Percentiles rank a stretch among this genome's conserved stretches.
Conservation (phyloP, 345 rosid species). For the Salix arbutifolia region DNA sequence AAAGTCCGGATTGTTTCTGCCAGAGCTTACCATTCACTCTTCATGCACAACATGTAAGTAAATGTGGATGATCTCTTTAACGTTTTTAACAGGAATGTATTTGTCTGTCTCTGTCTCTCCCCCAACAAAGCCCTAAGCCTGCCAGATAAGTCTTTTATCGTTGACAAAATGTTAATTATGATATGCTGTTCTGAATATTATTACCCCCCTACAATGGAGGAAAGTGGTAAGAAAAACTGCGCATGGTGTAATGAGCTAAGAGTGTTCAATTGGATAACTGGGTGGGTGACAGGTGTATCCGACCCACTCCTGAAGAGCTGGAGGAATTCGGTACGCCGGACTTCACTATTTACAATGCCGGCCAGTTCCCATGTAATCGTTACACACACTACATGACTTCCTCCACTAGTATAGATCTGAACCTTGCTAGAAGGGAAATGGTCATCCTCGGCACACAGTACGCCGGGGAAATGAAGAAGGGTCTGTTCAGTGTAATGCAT, state of each 20-base stretch:
- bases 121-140: constrained; percentile 12
- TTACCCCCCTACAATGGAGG: constrained; percentile 20
- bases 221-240: constrained; percentile 22
- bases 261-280: constrained; percentile 49
- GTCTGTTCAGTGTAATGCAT: constrained; percentile 97
- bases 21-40: constrained; percentile 94
- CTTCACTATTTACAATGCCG: constrained; percentile 98
- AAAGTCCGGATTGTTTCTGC: constrained; percentile 98
- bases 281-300: constrained; percentile 97
- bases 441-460: constrained; percentile 97
- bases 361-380: constrained; percentile 98
- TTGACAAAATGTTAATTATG: constrained; percentile 26
- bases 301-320: constrained; percentile 95
- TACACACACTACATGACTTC: constrained; percentile 99
- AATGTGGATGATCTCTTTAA: background rate
- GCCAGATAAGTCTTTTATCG: constrained; percentile 35
- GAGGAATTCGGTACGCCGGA: constrained; percentile 98
- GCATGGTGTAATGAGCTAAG: constrained; percentile 40
- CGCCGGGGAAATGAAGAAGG: constrained; percentile 99
- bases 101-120: constrained; percentile 1
- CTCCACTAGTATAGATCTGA: constrained; percentile 91
- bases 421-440: constrained; percentile 94
- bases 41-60: constrained; percentile 99
- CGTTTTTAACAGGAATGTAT: background rate
- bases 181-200: constrained; percentile 19